Conservation (phyloP, 768 basidiomycete genomes). For the Imleria badia region DNA sequence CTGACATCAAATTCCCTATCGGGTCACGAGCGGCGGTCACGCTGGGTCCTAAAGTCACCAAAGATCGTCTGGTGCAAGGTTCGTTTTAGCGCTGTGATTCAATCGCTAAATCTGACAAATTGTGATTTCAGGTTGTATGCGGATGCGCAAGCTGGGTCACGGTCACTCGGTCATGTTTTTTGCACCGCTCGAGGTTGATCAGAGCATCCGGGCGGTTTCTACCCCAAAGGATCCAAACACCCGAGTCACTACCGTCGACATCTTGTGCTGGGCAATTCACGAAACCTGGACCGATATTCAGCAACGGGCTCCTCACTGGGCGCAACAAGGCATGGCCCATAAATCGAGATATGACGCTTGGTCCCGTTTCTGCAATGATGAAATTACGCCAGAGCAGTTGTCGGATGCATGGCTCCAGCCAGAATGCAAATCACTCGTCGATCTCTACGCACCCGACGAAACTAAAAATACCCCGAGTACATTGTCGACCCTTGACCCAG, state of each 20-base stretch:
- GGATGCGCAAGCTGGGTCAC: neutral
- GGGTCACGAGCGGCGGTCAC: slow-evolving; percentile 46
- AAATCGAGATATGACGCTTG: slow-evolving; percentile 2
- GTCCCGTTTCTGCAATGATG: neutral
- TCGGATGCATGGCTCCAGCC: slow-evolving; percentile 35
- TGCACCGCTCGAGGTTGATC: neutral
- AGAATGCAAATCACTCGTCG: slow-evolving; percentile 35
- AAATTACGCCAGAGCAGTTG: neutral
- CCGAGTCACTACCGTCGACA: neutral
- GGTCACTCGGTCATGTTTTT: too few species aligned
- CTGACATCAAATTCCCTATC: slow-evolving; percentile 47
- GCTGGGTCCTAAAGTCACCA: slow-evolving; percentile 19
- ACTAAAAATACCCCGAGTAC: neutral
- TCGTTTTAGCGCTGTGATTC: neutral
- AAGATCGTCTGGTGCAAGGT: slow-evolving; percentile 36
- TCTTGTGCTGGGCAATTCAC: too few species aligned
- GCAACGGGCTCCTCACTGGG: too few species aligned
- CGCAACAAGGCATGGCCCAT: slow-evolving; percentile 3
- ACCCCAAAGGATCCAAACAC: neutral
- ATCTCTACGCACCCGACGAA: slow-evolving; percentile 27
- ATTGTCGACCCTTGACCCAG: neutral
- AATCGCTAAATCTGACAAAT: neutral
- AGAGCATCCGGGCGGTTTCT: neutral
- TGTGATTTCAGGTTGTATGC: neutral
- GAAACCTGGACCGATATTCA: too few species aligned